Percentiles rank a stretch among this genome's conserved stretches.
Evolutionary conservation across 2,329 filamentous ascomycete species (phyloP).

Genomic region (Saccharata proteae): DNA sequence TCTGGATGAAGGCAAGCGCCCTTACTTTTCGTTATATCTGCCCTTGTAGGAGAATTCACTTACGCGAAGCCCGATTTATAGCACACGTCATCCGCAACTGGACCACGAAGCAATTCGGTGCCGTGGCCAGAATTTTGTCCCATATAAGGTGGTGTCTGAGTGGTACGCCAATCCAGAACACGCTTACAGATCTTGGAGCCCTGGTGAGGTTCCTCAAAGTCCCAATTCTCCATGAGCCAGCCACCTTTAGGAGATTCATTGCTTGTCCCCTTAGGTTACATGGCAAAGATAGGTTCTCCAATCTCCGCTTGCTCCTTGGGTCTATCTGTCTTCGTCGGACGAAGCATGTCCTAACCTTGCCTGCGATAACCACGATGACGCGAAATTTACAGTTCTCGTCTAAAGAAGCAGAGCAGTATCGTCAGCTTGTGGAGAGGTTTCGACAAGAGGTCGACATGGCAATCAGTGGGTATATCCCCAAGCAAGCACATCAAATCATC

Average conservation of each 20-base stretch:
- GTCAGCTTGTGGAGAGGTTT: too few species aligned
- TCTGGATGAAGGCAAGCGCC: slow-evolving; percentile 38
- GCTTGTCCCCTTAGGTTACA: too few species aligned
- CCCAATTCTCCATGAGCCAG: slow-evolving; percentile 6
- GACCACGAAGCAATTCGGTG: slow-evolving; percentile 30
- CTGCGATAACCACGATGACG: too few species aligned
- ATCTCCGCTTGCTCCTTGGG: slow-evolving; percentile 6
- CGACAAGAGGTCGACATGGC: too few species aligned
- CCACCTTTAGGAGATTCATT: slow-evolving; percentile 9
- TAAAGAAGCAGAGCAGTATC: too few species aligned
- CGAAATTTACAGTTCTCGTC: too few species aligned
- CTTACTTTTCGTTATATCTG: too few species aligned
- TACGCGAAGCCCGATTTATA: too few species aligned
- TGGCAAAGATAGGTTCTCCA: slow-evolving; percentile 1
- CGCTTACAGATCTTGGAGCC: slow-evolving; percentile 11
- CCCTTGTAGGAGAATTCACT: too few species aligned
- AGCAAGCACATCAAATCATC: slow-evolving; percentile 10
- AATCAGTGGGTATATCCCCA: too few species aligned
- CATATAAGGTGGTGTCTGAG: slow-evolving; percentile 41
- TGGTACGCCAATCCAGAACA: slow-evolving; percentile 27
- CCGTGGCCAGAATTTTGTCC: slow-evolving; percentile 28
- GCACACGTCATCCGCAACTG: slow-evolving; percentile 36
- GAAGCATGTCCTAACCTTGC: slow-evolving; percentile 8
- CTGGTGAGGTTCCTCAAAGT: slow-evolving; percentile 15
- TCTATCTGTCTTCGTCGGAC: slow-evolving; percentile 11